Base-by-base conservation (phyloP, 2,329 filamentous ascomycete species). In the Tympanopsis confertula region DNA sequence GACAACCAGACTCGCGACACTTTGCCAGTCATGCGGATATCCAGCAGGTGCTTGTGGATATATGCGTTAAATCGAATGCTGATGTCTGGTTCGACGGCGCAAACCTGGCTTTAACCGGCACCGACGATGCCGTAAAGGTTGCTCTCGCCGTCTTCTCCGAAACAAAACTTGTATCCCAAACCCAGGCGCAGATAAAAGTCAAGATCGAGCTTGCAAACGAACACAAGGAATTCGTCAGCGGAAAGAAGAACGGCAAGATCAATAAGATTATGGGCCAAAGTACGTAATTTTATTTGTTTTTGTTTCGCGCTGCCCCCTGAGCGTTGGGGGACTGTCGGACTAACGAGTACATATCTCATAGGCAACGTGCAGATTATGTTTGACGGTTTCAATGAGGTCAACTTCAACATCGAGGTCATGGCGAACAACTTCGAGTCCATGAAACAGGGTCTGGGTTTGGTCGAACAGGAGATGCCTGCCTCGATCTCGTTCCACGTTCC, bases 191-290 rank as follows among this genome's bases (percentile, higher is more conserved):
- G 56, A 93, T 98, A 56, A 79, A 87, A 40, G 89, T 98, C 54
- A 96, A 96, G 68, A 94, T 98, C 44, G 91, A 98, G 66, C 80
- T 98, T 40, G 91, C 91, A 52, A 96, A 96, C 54, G 91, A 98
- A 64, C 91, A 98, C 68, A 98, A 98, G 61, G 91, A 98, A 54
- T 98, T 98, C 56, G 91, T 98, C 41, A 95, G 88, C 49, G 91
- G 91, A 49, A 98, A 98, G 71, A 98, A 98, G 69, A 98, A 98
- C 51, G 91, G 91, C 61, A 98, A 98, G 66, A 98, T 98, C 62
- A 98, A 98, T 70, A 98, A 98, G 70, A 98, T 98, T 53, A 98
- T 98, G 91, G 91, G 89, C 18, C 89, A 96, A 61, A 95, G 88
- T 74, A 60, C n/a, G n/a, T n/a, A 47, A 68, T 55, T 14, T n/a